phyloP scores from a whole-genome alignment of 2,329 filamentous ascomycete species.

The Nigrospora osmanthi region DNA sequence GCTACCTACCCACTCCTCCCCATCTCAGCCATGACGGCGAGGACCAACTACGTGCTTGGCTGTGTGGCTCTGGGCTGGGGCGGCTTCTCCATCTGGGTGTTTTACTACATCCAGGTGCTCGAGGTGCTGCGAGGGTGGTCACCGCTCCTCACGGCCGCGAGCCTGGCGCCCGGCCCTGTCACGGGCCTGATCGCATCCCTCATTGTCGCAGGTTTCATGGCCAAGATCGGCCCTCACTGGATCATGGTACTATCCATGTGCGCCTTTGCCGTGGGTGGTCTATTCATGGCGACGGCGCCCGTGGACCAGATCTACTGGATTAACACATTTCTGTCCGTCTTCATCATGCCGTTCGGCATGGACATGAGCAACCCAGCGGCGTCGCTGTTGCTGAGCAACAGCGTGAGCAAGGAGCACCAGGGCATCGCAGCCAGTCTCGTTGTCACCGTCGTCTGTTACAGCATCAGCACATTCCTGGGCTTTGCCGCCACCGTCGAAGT shows the following conservation, averaged over 20 bases:
- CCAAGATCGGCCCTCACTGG: constrained; percentile 19
- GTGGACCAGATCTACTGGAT: constrained; percentile 45
- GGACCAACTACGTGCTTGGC: constrained; percentile 39
- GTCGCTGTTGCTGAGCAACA: constrained; percentile 50
- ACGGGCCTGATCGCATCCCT: constrained; percentile 26
- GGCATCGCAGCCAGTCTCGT: constrained; percentile 12
- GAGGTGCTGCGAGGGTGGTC: constrained; percentile 25
- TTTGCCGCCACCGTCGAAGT: constrained; percentile 46
- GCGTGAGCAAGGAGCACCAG: constrained; percentile 31
- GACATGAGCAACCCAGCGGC: constrained; percentile 60
- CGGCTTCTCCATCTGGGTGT: constrained; percentile 36
- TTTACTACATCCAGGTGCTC: constrained; percentile 34
- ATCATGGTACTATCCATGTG: constrained; percentile 22
- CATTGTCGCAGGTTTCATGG: constrained; percentile 18
- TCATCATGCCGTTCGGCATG: constrained; percentile 55
- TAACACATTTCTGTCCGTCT: constrained; percentile 39
- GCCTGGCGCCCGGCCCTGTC: constrained; percentile 27
- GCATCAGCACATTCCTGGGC: constrained; percentile 54
- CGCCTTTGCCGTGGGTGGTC: constrained; percentile 19
- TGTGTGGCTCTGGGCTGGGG: constrained; percentile 39
- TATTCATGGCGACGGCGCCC: constrained; percentile 27
- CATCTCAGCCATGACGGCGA: constrained; percentile 34
- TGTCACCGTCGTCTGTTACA: constrained; percentile 58
- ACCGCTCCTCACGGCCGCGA: constrained; percentile 28
- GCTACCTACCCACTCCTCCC: constrained; percentile 43